Percentiles rank a stretch among this genome's conserved stretches.
Evolutionary conservation across 208 protist genomes (phyloP).

Genomic region (Acanthamoeba healyi): DNA sequence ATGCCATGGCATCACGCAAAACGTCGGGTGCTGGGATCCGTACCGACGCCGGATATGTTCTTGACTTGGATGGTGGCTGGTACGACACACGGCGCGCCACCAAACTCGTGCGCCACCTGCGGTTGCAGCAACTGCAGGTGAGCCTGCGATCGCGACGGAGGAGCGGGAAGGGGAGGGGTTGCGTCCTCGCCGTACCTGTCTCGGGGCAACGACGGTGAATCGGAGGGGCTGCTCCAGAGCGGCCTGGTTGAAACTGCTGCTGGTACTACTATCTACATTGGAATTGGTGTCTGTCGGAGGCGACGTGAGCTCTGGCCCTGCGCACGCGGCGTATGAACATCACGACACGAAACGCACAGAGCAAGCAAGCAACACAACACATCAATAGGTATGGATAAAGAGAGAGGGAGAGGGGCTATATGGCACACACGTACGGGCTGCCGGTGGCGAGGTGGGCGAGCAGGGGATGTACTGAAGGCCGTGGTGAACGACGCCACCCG

Average conservation of each 20-base stretch:
- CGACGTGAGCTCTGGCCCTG: not conserved
- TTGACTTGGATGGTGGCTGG: not conserved
- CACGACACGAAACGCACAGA: too few species aligned
- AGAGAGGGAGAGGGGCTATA: not conserved
- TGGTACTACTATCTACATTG: not conserved
- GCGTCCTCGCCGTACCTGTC: not conserved
- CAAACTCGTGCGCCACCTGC: constrained; percentile 32
- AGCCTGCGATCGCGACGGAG: too few species aligned
- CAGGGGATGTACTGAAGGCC: not conserved
- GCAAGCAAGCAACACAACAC: too few species aligned
- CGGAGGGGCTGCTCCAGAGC: not conserved
- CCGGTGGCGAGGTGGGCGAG: not conserved
- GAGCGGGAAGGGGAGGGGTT: not conserved
- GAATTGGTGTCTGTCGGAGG: not conserved
- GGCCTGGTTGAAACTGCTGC: not conserved
- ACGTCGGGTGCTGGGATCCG: not conserved
- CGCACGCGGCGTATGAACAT: not conserved
- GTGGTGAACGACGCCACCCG: not conserved
- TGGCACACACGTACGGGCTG: not conserved
- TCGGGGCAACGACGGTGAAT: not conserved
- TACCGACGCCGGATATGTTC: not conserved
- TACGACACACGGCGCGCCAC: not conserved
- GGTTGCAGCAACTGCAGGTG: too few species aligned
- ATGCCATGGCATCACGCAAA: not conserved
- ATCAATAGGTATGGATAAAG: not conserved